Evolutionary conservation across 2,329 filamentous ascomycete species (phyloP), one percentile per base, ranked within the genome.

Genomic region (Arachnomyces sp.): DNA sequence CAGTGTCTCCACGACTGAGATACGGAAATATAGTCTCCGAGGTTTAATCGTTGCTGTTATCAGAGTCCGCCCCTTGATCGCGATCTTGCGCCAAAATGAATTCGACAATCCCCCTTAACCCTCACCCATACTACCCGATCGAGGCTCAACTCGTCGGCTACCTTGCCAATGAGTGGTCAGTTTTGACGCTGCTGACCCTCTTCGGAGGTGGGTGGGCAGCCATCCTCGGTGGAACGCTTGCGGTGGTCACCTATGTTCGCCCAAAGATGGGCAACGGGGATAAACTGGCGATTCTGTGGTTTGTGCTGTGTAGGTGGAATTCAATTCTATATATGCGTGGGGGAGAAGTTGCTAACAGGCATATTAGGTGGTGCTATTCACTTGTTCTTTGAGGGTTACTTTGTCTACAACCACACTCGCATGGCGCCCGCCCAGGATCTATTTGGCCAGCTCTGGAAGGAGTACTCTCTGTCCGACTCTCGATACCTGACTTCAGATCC

Each of bases 391-490:
- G 87, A 94, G 67, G 84, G 82, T 29, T 94, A 93, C 61, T 93
- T 87, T 57, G 72, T 88, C 46, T 61, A 76, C 47, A 78, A 89
- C 57, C 82, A 85, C 58, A 63, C 68, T 15, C 67, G 65, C 16
- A 72, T 94, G 58, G 77, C 79, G 0, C 68, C 74, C 8, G 77
- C 77, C 44, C 81, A 87, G 57, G 79, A 81, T 40, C 65, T 92
- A 6, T 82, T 89, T 42, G 85, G 82, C 2, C 86, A 94, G 66
- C 70, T 94, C 33, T 94, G 88, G 88, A 94, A 94, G 58, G 88
- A 94, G 63, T 94, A 94, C 59, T 74, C 84, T 2, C 72, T 89
- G 28, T 89, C 84, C 2, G 88, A 94, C 65, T 93, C 87, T 40
- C 75, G 88, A 32, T 94, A 94, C 56, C 68, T 94, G 51, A 88